A percentile compares a stretch with the other conserved stretches of the same genome.
phyloP scores from a whole-genome alignment of 1,284 basidiomycete genomes.

The Ustilago loliicola region DNA sequence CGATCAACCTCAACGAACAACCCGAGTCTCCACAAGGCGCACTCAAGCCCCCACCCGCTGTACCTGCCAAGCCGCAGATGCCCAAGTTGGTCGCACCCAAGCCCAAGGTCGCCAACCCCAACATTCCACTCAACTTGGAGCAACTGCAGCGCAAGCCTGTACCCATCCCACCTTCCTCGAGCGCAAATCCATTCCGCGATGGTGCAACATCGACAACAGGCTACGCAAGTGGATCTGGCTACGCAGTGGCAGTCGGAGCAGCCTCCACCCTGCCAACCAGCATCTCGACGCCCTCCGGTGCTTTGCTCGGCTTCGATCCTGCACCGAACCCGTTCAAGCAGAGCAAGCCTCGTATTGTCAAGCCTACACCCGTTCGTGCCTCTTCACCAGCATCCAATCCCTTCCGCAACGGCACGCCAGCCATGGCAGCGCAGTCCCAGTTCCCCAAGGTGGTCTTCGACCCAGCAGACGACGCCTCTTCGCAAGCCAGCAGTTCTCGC shows the following conservation, averaged over 20 bases:
- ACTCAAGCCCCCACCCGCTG: slow-evolving; percentile 42
- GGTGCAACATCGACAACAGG: slow-evolving; percentile 27
- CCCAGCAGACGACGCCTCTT: slow-evolving; percentile 39
- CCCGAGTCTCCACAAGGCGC: slow-evolving; percentile 12
- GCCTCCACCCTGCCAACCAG: slow-evolving; percentile 33
- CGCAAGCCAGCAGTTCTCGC: slow-evolving; percentile 45
- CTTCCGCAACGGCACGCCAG: slow-evolving; percentile 51
- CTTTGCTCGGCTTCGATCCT: slow-evolving; percentile 63
- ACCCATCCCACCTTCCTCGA: slow-evolving; percentile 35
- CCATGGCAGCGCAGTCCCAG: slow-evolving; percentile 36
- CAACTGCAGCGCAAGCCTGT: slow-evolving; percentile 39
- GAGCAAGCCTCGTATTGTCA: slow-evolving; percentile 64
- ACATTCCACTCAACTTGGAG: slow-evolving; percentile 45
- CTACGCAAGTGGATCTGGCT: slow-evolving; percentile 41
- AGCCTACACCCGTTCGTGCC: slow-evolving; percentile 64
- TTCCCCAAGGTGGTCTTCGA: slow-evolving; percentile 52
- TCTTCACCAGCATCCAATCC: slow-evolving; percentile 56
- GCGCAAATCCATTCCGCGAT: slow-evolving; percentile 53
- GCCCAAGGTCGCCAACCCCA: slow-evolving; percentile 46
- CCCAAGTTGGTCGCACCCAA: slow-evolving; percentile 51
- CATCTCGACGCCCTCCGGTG: slow-evolving; percentile 37
- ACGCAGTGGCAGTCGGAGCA: slow-evolving; percentile 42
- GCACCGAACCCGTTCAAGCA: slow-evolving; percentile 66
- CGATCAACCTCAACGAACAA: slow-evolving; percentile 11
- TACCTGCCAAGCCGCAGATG: slow-evolving; percentile 56